These are phyloP conservation scores for Berberis thunbergii DNA, from an alignment of 164 flowering plant genomes.

Conservation along the genomic window DNA sequence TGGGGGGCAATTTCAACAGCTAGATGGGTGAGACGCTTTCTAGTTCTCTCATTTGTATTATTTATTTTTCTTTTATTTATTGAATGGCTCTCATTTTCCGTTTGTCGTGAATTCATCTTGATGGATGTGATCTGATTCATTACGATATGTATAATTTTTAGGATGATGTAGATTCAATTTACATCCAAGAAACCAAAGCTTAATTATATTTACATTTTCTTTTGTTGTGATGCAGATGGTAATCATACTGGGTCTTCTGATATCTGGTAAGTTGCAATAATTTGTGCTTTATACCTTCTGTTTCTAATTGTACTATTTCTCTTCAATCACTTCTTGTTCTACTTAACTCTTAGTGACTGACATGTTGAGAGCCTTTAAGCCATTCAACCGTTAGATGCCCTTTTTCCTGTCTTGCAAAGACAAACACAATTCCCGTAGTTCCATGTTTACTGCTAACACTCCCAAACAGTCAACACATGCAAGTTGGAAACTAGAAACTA, in stretches of 20 bases:
- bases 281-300: background rate
- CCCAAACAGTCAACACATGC: too few relatives aligned
- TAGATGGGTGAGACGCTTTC: constrained; percentile 57
- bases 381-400: too few relatives aligned
- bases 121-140: background rate
- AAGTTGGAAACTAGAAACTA: background rate
- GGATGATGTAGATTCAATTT: too few relatives aligned
- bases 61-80: background rate
- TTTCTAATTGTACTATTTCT: too few relatives aligned
- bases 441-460: too few relatives aligned
- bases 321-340: too few relatives aligned
- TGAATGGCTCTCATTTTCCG: background rate
- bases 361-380: too few relatives aligned
- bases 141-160: background rate
- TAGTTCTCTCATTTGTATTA: background rate
- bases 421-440: too few relatives aligned
- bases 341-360: too few relatives aligned
- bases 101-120: background rate
- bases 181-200: too few relatives aligned
- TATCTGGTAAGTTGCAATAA: constrained; percentile 41
- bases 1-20: constrained; percentile 72
- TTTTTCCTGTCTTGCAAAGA: too few relatives aligned
- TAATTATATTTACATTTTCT: background rate
- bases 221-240: constrained; percentile 34
- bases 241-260: constrained; percentile 31